Percentiles rank a stretch among this genome's conserved stretches.
Evolutionary conservation across 495 filamentous ascomycete genomes (phyloP).

Genomic region (Symbiotaphrina buchneri): DNA sequence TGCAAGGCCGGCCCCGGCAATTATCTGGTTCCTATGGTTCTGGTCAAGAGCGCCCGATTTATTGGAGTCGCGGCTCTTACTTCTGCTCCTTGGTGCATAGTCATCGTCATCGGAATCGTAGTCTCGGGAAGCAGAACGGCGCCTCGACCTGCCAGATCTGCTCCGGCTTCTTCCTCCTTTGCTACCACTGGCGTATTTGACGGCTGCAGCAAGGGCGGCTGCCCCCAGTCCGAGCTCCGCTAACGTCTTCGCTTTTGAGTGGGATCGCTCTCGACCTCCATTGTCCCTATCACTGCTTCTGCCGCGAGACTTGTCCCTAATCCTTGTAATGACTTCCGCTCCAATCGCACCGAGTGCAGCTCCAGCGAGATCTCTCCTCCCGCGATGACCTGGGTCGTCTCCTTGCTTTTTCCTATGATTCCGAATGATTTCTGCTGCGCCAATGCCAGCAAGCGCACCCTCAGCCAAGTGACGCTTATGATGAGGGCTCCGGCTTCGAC

Average conservation of each 20-base stretch:
- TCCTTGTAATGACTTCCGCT: conserved; percentile 54
- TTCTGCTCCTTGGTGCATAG: conserved; percentile 16
- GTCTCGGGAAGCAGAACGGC: conserved; percentile 22
- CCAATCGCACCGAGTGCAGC: conserved; percentile 66
- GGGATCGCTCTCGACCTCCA: conserved; percentile 7
- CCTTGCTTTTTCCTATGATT: conserved; percentile 40
- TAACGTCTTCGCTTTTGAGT: conserved; percentile 31
- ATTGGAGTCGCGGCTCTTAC: no score
- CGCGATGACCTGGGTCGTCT: conserved; percentile 32
- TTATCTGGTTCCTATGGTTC: conserved; percentile 41
- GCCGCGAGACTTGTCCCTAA: conserved; percentile 32
- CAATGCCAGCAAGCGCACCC: conserved; percentile 62
- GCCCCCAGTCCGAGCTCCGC: conserved; percentile 59
- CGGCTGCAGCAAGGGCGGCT: conserved; percentile 60
- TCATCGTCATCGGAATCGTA: conserved; percentile 5
- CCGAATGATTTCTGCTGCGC: conserved; percentile 48
- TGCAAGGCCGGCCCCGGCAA: conserved; percentile 58
- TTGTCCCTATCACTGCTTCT: conserved; percentile 7
- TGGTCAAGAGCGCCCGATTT: conserved; percentile 23
- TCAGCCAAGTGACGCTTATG: conserved; percentile 67
- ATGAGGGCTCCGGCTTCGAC: conserved; percentile 32
- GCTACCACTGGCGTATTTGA: conserved; percentile 32
- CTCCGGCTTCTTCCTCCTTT: conserved; percentile 26
- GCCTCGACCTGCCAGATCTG: conserved; percentile 39
- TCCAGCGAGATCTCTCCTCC: conserved; percentile 57